A percentile compares a stretch with the other conserved stretches of the same genome.
Evolutionary conservation across 106 monocot species (phyloP).

Genomic region (Dendrobium chrysotoxum): DNA sequence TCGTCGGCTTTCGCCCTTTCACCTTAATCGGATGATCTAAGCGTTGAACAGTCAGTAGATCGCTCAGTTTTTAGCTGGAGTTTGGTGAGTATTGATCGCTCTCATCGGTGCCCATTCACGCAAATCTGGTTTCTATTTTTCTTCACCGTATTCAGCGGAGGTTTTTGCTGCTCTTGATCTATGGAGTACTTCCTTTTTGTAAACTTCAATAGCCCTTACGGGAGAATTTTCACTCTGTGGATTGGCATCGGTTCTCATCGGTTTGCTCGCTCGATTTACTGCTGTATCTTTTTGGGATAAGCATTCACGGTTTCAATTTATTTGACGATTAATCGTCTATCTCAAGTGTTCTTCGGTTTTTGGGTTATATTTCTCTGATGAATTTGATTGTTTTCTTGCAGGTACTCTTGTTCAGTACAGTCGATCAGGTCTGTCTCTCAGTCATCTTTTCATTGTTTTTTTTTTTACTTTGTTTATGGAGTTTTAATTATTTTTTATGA

Average conservation of each 20-base stretch:
- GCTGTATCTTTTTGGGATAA: background rate
- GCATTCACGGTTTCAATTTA: background rate
- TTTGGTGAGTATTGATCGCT: slow-evolving; percentile 14
- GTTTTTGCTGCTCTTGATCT: background rate
- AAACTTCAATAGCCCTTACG: background rate
- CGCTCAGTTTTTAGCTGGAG: slow-evolving; percentile 1
- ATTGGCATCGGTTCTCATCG: background rate
- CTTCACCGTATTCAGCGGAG: background rate
- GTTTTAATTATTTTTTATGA: background rate
- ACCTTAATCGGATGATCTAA: slow-evolving; percentile 11
- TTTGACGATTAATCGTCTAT: background rate
- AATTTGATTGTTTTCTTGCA: background rate
- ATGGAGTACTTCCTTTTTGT: background rate
- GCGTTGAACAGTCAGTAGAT: slow-evolving; percentile 7
- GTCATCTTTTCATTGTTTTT: background rate
- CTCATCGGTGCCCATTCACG: slow-evolving; percentile 1
- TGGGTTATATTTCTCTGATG: background rate
- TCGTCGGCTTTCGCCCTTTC: background rate
- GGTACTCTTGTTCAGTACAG: background rate
- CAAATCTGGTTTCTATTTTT: background rate
- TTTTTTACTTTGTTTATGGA: background rate
- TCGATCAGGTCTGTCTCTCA: background rate
- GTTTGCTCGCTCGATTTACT: background rate
- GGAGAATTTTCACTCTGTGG: background rate
- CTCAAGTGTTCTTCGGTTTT: background rate